Evolutionary conservation across 2,329 filamentous ascomycete species (phyloP).

Genomic region (Cladosporium halotolerans): DNA sequence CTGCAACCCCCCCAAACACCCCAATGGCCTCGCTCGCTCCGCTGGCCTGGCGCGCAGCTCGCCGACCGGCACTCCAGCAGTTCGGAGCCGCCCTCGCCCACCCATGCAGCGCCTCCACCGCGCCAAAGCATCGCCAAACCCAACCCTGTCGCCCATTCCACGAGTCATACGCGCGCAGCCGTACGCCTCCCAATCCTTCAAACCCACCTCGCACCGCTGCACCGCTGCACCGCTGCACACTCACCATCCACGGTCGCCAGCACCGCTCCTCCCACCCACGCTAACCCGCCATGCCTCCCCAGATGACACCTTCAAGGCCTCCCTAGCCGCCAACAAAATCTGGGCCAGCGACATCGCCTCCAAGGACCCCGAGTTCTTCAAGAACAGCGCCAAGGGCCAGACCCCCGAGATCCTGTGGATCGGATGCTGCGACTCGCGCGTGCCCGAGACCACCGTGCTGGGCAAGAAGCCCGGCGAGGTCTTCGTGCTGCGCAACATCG

Average conservation of each 20-base stretch:
- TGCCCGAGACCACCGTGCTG: slow-evolving; percentile 75
- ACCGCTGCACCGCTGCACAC: neutral
- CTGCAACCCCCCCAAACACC: neutral
- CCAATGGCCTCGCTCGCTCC: slow-evolving; percentile 3
- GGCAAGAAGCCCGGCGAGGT: slow-evolving; percentile 75
- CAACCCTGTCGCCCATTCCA: slow-evolving; percentile 9
- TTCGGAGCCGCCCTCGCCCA: neutral
- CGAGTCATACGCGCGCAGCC: slow-evolving; percentile 7
- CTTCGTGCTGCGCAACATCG: slow-evolving; percentile 87
- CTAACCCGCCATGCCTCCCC: slow-evolving; percentile 1
- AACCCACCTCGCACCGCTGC: neutral
- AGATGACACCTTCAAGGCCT: slow-evolving; percentile 34
- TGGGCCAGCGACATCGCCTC: slow-evolving; percentile 62
- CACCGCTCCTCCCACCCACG: neutral
- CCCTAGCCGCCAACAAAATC: slow-evolving; percentile 61
- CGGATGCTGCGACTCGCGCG: slow-evolving; percentile 79
- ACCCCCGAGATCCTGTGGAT: slow-evolving; percentile 68
- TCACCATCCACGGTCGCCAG: neutral
- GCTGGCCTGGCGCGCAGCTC: slow-evolving; percentile 3
- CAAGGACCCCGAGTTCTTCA: slow-evolving; percentile 66
- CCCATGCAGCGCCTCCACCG: slow-evolving; percentile 3
- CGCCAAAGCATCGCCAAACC: neutral
- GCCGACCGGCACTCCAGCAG: neutral
- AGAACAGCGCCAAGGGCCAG: slow-evolving; percentile 61
- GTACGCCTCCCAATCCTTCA: slow-evolving; percentile 1